Base-by-base conservation (phyloP, 2,329 filamentous ascomycete species). In the Penicillium frequentans region DNA sequence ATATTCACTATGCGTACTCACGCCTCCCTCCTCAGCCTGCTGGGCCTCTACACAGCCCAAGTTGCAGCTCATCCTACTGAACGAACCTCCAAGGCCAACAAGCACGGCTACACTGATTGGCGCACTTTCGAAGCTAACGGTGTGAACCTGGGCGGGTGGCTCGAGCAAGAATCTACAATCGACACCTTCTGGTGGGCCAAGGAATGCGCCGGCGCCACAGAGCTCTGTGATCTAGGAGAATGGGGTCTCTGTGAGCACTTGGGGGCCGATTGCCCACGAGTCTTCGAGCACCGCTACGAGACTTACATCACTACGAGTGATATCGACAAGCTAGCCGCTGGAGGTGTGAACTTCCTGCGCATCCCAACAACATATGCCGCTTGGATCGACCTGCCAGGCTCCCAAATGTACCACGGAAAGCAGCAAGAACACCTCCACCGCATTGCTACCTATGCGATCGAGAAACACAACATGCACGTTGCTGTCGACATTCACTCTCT, bases 401-500 rank as follows among this genome's bases (percentile, higher is more conserved):
- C 68, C 1, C 55, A 60, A 14, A 59, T 68, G 11, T 68, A 70
- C 49, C 61, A 59, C 6, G 68, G 68, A 2, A 55, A 62, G 14
- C 68, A 69, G 46, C 59, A 55, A 4, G n/a, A 26, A 3, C 56
- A 67, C 46, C 52, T 69, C 4, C 55, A 54, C 8, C 37, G 56
- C 10, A 68, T 70, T 14, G 58, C 67, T 0, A 55, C 59, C 14
- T 60, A 70, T 44, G 66, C 66, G 1, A 68, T 69, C 39, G 39
- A 48, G 2, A 57, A 54, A 26, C 60, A 70, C 31, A 49, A 49
- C 16, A 70, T 69, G 67, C 68, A 67, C 24, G 58, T 70, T 14
- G 54, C 69, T 7, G 23, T 70, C 23, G 67, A 69, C n/a, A 50
- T 69, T 2, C 67, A 70, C 46, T 68, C 63, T 1, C 59, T 70